A percentile compares a stretch with the other conserved stretches of the same genome.
These are phyloP conservation scores for Boletellus sp. DNA, from an alignment of 1,284 basidiomycete genomes.

Conservation along the genomic window DNA sequence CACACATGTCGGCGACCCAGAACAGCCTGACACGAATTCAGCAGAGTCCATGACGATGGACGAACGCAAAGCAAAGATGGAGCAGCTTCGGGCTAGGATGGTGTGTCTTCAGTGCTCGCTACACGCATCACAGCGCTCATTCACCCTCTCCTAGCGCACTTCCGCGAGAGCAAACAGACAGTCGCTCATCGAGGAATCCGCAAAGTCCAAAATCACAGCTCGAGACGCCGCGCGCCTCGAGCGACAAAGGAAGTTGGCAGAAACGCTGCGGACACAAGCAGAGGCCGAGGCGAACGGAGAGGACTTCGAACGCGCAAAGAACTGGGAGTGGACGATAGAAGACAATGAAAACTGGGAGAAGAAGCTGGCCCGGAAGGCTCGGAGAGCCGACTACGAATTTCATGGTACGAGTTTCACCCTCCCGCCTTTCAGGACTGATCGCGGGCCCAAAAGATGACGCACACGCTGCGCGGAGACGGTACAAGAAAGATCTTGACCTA, in stretches of 20 bases:
- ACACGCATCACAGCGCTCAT: neutral
- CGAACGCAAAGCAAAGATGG: constrained; percentile 75
- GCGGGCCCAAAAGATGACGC: constrained; percentile 69
- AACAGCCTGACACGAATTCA: constrained; percentile 10
- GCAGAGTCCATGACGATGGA: constrained; percentile 52
- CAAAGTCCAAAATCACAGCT: constrained; percentile 69
- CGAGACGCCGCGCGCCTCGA: constrained; percentile 81
- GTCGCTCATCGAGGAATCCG: constrained; percentile 79
- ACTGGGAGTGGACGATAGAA: constrained; percentile 31
- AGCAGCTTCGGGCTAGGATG: constrained; percentile 72
- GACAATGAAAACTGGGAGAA: constrained; percentile 31
- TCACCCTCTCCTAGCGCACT: constrained; percentile 49
- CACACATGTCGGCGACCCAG: neutral
- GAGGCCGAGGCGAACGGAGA: constrained; percentile 87
- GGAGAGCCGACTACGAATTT: constrained; percentile 78
- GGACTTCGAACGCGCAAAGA: constrained; percentile 63
- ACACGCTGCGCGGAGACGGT: constrained; percentile 82
- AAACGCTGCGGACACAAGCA: constrained; percentile 80
- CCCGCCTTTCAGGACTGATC: constrained; percentile 17
- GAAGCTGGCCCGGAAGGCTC: constrained; percentile 28
- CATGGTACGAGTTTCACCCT: constrained; percentile 48
- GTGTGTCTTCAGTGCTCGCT: constrained; percentile 41
- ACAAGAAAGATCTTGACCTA: constrained; percentile 85
- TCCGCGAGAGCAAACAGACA: constrained; percentile 79
- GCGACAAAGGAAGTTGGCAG: constrained; percentile 84